Evolutionary conservation across 306 rosid genomes (phyloP).

Genomic region (Urtica urens): DNA sequence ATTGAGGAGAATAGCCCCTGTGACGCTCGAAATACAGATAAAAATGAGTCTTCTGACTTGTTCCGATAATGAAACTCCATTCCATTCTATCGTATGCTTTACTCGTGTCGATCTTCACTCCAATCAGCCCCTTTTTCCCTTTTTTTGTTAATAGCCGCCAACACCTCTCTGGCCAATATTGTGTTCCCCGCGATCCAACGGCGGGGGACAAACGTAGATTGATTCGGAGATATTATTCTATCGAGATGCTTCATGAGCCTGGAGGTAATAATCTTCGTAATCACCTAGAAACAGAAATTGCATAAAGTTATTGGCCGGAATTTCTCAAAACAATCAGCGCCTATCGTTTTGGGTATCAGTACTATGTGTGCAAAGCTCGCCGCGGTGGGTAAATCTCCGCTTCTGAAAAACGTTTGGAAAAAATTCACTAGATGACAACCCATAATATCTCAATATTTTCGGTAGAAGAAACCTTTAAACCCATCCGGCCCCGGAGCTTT

Average conservation of each 20-base stretch:
- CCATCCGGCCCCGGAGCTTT: neutral
- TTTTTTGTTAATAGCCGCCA: neutral
- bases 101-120: neutral
- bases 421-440: neutral
- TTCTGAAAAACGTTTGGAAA: neutral
- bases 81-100: too few species aligned
- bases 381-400: neutral
- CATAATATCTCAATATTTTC: neutral
- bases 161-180: neutral
- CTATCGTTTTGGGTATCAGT: neutral
- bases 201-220: neutral
- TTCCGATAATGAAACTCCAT: too few species aligned
- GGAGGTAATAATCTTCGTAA: neutral
- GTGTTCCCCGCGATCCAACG: neutral
- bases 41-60: too few species aligned
- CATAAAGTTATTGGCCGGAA: neutral
- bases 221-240: neutral
- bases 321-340: neutral
- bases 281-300: neutral
- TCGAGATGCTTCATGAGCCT: neutral
- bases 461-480: neutral
- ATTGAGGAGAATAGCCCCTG: too few species aligned
- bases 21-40: too few species aligned
- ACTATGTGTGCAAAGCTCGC: neutral
- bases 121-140: neutral